phyloP scores from a whole-genome alignment of 1,139 yeast species.

The Yamadazyma oceani region DNA sequence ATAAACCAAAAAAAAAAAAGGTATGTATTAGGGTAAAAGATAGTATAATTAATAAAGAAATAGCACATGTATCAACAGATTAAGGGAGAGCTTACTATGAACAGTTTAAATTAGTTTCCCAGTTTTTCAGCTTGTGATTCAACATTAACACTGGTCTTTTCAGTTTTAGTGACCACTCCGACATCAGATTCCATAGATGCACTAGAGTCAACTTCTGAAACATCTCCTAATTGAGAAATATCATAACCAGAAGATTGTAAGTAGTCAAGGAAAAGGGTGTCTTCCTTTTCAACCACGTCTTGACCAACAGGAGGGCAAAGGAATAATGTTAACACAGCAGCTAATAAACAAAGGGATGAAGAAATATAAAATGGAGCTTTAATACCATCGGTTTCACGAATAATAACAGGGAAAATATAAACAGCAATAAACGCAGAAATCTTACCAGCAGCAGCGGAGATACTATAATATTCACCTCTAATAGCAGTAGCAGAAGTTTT shows the following conservation, averaged over 20 bases:
- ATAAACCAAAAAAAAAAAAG: neutral
- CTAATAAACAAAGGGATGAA: slow-evolving; percentile 69
- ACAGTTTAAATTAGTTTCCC: too few species aligned
- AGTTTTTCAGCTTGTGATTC: slow-evolving; percentile 4
- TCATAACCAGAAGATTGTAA: slow-evolving; percentile 62
- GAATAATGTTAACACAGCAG: slow-evolving; percentile 69
- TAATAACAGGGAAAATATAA: slow-evolving; percentile 78
- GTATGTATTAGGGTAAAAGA: too few species aligned
- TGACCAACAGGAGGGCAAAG: slow-evolving; percentile 81
- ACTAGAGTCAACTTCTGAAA: slow-evolving; percentile 11
- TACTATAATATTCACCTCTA: slow-evolving; percentile 88
- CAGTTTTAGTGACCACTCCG: slow-evolving; percentile 10
- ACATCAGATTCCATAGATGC: slow-evolving; percentile 12
- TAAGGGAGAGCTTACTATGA: too few species aligned
- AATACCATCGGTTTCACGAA: slow-evolving; percentile 50
- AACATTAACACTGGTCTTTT: slow-evolving; percentile 9
- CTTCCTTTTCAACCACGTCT: slow-evolving; percentile 78
- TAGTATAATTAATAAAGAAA: neutral
- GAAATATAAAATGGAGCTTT: slow-evolving; percentile 84
- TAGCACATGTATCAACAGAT: too few species aligned
- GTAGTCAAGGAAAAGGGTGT: slow-evolving; percentile 64
- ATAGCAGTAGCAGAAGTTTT: slow-evolving; percentile 85
- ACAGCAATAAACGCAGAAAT: slow-evolving; percentile 92
- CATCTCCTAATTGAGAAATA: slow-evolving; percentile 47
- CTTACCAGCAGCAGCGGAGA: slow-evolving; percentile 90